Conservation (phyloP, 352 stramenopile species). For the Globisporangium nodosum region DNA sequence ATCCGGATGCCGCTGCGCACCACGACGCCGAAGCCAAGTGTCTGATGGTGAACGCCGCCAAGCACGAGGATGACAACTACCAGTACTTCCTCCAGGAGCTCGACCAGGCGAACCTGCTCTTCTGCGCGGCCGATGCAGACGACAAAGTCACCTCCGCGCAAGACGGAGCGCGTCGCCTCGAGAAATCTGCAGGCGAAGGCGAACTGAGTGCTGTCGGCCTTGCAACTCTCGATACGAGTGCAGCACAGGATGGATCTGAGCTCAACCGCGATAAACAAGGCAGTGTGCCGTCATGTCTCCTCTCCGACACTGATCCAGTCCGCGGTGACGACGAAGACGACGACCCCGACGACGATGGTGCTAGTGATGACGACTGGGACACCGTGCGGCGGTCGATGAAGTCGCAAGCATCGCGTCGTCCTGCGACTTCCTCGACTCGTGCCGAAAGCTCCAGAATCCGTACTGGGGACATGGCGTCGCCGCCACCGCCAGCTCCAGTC, state of each 20-base stretch:
- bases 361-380: constrained; percentile 34
- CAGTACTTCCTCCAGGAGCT: constrained; percentile 63
- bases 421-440: neutral
- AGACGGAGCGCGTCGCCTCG: neutral
- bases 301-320: neutral
- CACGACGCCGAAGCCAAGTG: constrained; percentile 54
- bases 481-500: neutral
- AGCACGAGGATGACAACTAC: constrained; percentile 65
- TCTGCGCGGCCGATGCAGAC: constrained; percentile 10
- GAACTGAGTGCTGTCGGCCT: neutral
- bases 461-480: neutral
- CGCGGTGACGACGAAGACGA: constrained; percentile 4
- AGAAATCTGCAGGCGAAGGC: neutral
- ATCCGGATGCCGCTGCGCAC: constrained; percentile 37
- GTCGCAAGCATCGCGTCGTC: constrained; percentile 4
- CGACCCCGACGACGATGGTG: constrained; percentile 2
- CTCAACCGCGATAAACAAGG: neutral
- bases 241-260: neutral
- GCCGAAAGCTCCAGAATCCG: neutral
- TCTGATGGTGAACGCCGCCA: constrained; percentile 28
- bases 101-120: constrained; percentile 40
- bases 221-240: neutral
- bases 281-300: neutral
- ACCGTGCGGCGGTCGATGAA: constrained; percentile 26
- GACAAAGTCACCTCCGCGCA: neutral